Conservation (phyloP, 1,284 basidiomycete species). For the Cutaneotrichosporon arboriforme region DNA sequence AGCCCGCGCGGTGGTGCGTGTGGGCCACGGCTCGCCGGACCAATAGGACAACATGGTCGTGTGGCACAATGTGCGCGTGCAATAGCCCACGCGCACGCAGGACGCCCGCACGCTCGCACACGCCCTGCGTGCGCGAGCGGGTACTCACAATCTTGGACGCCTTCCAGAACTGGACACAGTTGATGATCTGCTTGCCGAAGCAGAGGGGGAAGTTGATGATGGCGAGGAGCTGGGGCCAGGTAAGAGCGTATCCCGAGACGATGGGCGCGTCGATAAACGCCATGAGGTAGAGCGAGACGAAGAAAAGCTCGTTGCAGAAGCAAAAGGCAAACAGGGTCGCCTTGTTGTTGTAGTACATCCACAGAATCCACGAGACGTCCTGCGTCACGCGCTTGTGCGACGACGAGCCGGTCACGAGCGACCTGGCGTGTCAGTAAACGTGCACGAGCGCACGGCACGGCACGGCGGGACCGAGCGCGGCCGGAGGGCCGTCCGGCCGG, state of each 20-base stretch:
- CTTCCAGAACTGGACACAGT: slow-evolving; percentile 97
- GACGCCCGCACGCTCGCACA: too few relatives aligned
- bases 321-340: slow-evolving; percentile 86
- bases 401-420: slow-evolving; percentile 82
- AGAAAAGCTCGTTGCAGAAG: slow-evolving; percentile 96
- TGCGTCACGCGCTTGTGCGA: slow-evolving; percentile 89
- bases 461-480: too few relatives aligned
- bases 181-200: slow-evolving; percentile 85
- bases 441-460: too few relatives aligned
- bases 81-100: too few relatives aligned
- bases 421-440: slow-evolving; percentile 54
- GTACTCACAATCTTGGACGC: slow-evolving; percentile 73
- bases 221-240: slow-evolving; percentile 78
- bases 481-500: too few relatives aligned
- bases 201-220: slow-evolving; percentile 65
- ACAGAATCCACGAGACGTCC: slow-evolving; percentile 85
- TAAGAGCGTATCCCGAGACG: slow-evolving; percentile 46
- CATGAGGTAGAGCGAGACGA: slow-evolving; percentile 82
- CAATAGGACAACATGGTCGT: too few relatives aligned
- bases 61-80: too few relatives aligned
- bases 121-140: not conserved
- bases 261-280: slow-evolving; percentile 18
- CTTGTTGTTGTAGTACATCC: slow-evolving; percentile 88
- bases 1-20: too few relatives aligned
- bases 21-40: too few relatives aligned